Evolutionary conservation across 768 basidiomycete genomes (phyloP), one percentile per base, ranked within the genome.

Genomic region (Russula brevipes): DNA sequence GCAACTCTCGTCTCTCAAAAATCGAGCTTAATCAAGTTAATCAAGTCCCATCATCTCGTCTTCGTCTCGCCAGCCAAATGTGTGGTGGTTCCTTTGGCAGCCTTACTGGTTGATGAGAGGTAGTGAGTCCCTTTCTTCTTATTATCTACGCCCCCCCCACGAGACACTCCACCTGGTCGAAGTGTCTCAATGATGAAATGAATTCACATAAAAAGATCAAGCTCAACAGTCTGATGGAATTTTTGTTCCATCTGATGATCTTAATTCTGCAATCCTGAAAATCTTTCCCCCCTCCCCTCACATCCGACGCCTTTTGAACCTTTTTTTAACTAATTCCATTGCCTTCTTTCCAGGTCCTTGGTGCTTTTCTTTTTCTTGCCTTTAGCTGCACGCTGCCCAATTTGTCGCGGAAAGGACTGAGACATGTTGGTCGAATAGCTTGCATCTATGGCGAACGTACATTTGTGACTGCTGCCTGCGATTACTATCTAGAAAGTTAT

Each of bases 181-280:
- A 1, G 2, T 52, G 51, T 53, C 59, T 53, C 42, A 0, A 68
- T 75, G 77, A 78, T 78, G 78, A 78, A 71, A 51, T 63, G 67
- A 62, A 72, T 47, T 72, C 74, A 75, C 76, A 74, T 11, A n/a
- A 50, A n/a, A 57, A 77, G 76, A 69, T 77, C 78, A 78, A 79
- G 76, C 77, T 78, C 77, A 78, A 78, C 78, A 79, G 77, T 79
- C 77, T 74, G 69, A 78, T 77, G 77, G 73, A 70, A 19, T 72
- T 47, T 14, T 70, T 24, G 36, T 47, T 76, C 76, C 77, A 77
- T 54, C 63, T 79, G 77, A 76, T 76, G 77, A 79, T 63, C 64
- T 36, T 31, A 41, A 60, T 69, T 72, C 78, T 78, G 76, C 77
- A 78, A 78, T 79, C 75, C 78, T 78, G 78, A 79, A 56, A 41